Evolutionary conservation across 139 green algal species (phyloP), one percentile per base, ranked within the genome.

Genomic region (Limnomonas spitsbergensis): DNA sequence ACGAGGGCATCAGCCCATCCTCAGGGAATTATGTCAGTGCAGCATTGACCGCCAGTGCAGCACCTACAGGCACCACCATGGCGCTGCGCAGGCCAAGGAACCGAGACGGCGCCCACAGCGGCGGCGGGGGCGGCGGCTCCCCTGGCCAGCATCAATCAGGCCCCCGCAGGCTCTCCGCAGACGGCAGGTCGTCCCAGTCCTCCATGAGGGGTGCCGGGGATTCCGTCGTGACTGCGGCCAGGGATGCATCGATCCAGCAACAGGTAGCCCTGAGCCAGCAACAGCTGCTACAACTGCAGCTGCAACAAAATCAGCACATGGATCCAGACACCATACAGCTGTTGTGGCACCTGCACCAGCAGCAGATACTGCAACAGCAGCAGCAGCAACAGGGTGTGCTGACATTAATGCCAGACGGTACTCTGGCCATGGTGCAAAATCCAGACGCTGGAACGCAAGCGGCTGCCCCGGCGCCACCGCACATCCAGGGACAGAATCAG

Each of bases 351-450:
- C 56, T 37, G 29, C 56, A 70, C 4, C 56, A 70, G 56, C 56
- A 70, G 56, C 56, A 70, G 56, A 7, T 35, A 32, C 4, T 70
- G 56, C 7, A 7, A 7, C 56, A 70, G 56, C 56, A 70, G 56
- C 56, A 70, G 56, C 56, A 70, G 56, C 56, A 37, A 20, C 56
- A 70, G 56, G 56, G 14, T 20, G 20, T 61, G 56, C 56, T 32
- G 24, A 32, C 56, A 7, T 34, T 24, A 20, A 7, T 70, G 29
- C 56, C 9, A 9, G 56, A 70, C 14, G 14, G 56, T 36, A 70
- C n/a, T 36, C 56, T 70, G 56, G 56, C 56, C 24, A 70, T 70
- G n/a, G 29, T 32, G 4, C 56, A 70, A 61, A 14, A 61, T 29
- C 47, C 47, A 14, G 47, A 14, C 20, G 47, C 47, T 61, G 47